Evolutionary conservation across 208 protist species (phyloP).

Genomic region (Trypanosoma melophagium): DNA sequence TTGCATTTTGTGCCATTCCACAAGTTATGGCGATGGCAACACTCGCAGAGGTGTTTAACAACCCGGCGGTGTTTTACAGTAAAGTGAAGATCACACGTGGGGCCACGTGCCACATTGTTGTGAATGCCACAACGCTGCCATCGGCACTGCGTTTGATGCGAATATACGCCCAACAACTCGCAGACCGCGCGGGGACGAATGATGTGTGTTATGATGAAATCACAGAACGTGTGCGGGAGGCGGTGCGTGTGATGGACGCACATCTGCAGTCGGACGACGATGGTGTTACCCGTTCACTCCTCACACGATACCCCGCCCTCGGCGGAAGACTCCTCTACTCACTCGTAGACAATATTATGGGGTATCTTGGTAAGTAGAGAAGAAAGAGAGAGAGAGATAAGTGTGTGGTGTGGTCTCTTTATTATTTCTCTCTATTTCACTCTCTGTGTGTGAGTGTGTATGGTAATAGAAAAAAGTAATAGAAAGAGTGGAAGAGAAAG

Average conservation of each 20-base stretch:
- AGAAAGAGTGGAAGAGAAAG: too few species aligned
- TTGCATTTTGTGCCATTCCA: conserved; percentile 96
- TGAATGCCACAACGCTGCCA: conserved; percentile 43
- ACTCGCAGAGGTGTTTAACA: conserved; percentile 93
- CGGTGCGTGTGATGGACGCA: conserved; percentile 29
- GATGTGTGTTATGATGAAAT: conserved; percentile 38
- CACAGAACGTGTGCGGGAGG: conserved; percentile 23
- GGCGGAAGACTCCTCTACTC: conserved; percentile 47
- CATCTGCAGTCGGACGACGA: conserved; percentile 26
- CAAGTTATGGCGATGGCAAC: conserved; percentile 97
- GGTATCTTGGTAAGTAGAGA: conserved; percentile 34
- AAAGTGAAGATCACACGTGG: conserved; percentile 94
- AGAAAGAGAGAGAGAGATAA: neutral
- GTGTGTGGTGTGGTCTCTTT: neutral
- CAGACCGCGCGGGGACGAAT: conserved; percentile 20
- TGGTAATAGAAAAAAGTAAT: too few species aligned
- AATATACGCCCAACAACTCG: conserved; percentile 40
- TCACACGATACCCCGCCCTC: conserved; percentile 56
- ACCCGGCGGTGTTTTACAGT: conserved; percentile 86
- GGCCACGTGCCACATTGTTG: conserved; percentile 60
- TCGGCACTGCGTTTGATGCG: conserved; percentile 38
- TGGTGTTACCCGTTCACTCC: conserved; percentile 39
- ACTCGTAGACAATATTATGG: conserved; percentile 44
- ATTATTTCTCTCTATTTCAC: conserved; percentile 17
- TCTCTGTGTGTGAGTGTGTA: conserved; percentile 3